Percentiles rank a stretch among this genome's conserved stretches.
These are phyloP conservation scores for Thermothelomyces thermophilus DNA, from an alignment of 2,329 filamentous ascomycete genomes.

Conservation along the genomic window DNA sequence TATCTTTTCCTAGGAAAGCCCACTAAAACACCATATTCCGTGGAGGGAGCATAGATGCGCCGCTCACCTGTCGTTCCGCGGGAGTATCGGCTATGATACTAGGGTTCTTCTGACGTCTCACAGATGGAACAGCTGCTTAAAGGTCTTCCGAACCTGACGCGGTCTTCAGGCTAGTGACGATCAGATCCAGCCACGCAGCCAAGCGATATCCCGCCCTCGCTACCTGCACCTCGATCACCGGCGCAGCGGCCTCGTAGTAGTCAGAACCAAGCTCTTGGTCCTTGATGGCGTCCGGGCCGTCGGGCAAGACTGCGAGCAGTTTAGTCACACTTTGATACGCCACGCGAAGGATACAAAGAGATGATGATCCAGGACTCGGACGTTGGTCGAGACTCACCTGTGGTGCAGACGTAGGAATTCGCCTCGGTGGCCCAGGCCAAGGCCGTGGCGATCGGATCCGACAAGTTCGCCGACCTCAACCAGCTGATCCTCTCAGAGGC, in stretches of 20 bases:
- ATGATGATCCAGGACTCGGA: too few relatives aligned
- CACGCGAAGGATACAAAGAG: too few relatives aligned
- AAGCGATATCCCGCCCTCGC: constrained; percentile 64
- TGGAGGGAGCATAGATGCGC: neutral
- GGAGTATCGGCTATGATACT: neutral
- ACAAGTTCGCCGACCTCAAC: constrained; percentile 51
- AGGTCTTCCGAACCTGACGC: constrained; percentile 14
- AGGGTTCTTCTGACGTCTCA: neutral
- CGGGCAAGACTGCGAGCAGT: constrained; percentile 46
- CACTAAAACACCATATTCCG: neutral
- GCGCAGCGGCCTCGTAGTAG: constrained; percentile 59
- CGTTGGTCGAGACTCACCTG: constrained; percentile 40
- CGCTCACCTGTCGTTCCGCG: constrained; percentile 1
- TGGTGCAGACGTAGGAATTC: constrained; percentile 55
- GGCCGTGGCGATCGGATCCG: constrained; percentile 48
- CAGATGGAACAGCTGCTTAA: constrained; percentile 4
- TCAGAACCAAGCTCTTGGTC: constrained; percentile 54
- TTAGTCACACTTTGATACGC: neutral
- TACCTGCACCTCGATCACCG: constrained; percentile 58
- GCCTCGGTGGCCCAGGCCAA: constrained; percentile 58
- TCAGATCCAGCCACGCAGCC: constrained; percentile 59
- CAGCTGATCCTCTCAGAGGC: constrained; percentile 43
- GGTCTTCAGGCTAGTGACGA: constrained; percentile 35
- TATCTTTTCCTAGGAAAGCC: neutral
- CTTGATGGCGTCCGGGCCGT: constrained; percentile 51